Conservation (phyloP, 495 filamentous ascomycete genomes). For the Podospora pseudocomata region DNA sequence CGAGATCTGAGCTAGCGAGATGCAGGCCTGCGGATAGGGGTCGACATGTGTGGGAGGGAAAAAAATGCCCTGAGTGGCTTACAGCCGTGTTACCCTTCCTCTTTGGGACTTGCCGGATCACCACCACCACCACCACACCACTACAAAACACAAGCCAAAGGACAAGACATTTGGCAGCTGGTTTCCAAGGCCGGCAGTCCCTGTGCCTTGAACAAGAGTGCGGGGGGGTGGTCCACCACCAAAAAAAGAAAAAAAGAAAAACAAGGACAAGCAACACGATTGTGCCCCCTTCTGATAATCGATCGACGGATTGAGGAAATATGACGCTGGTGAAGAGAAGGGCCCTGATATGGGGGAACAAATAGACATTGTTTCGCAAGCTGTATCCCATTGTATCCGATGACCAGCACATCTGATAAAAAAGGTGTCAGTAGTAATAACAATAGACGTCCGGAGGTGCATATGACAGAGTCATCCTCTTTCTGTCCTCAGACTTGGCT, state of each 20-base stretch:
- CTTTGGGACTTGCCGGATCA: constrained; percentile 2
- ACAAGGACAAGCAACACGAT: background rate
- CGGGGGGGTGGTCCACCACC: background rate
- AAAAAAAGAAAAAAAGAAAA: background rate
- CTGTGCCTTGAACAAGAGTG: background rate
- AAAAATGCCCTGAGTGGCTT: background rate
- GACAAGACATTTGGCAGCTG: background rate
- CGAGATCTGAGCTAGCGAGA: background rate
- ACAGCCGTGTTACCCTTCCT: constrained; percentile 2
- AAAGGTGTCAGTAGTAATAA: background rate
- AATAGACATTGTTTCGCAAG: background rate
- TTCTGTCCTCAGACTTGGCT: background rate
- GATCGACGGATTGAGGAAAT: constrained; percentile 1
- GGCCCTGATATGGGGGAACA: background rate
- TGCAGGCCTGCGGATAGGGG: background rate
- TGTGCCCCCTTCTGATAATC: background rate
- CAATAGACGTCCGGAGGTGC: no score
- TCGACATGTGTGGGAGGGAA: background rate
- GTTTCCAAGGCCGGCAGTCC: background rate
- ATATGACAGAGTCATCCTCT: no score
- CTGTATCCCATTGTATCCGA: background rate
- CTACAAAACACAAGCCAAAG: background rate
- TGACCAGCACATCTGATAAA: background rate
- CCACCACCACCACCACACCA: background rate
- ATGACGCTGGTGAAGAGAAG: background rate